Conservation (phyloP, 306 rosid species). For the Castanopsis chinensis region DNA sequence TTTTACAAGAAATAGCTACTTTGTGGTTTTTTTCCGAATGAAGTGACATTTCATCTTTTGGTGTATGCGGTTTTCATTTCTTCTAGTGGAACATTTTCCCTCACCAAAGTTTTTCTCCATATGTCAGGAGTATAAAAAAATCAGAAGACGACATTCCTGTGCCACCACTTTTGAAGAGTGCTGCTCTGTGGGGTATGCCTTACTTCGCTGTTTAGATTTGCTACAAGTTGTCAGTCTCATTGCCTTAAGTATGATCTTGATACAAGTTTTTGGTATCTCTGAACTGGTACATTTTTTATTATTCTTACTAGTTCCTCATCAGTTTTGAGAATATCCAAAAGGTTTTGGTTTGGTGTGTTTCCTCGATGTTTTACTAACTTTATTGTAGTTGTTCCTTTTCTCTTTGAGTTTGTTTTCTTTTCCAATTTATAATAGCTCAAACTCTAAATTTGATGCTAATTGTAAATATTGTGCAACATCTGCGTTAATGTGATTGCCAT, state of each 20-base stretch:
- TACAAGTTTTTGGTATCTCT: background rate
- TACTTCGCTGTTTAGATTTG: constrained; percentile 18
- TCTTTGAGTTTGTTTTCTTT: background rate
- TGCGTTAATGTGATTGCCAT: background rate
- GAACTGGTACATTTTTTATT: constrained; percentile 12
- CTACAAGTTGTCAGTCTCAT: constrained; percentile 9
- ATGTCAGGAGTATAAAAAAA: constrained; percentile 76
- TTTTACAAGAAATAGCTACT: background rate
- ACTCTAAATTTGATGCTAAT: background rate
- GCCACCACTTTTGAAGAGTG: constrained; percentile 90
- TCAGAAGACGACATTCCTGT: constrained; percentile 94
- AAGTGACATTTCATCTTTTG: background rate
- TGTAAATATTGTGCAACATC: background rate
- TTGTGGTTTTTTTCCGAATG: background rate
- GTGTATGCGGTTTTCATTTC: background rate
- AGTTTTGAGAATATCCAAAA: background rate
- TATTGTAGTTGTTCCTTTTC: background rate
- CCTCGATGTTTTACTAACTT: background rate
- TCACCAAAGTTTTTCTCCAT: background rate
- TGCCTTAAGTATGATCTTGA: background rate
- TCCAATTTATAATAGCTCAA: background rate
- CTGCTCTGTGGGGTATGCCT: constrained; percentile 58
- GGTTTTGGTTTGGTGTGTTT: background rate
- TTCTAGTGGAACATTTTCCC: background rate
- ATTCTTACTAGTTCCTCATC: background rate